Evolutionary conservation across 225 moss, liverwort and hornwort species (phyloP).

Genomic region (Physcomitrium patens): DNA sequence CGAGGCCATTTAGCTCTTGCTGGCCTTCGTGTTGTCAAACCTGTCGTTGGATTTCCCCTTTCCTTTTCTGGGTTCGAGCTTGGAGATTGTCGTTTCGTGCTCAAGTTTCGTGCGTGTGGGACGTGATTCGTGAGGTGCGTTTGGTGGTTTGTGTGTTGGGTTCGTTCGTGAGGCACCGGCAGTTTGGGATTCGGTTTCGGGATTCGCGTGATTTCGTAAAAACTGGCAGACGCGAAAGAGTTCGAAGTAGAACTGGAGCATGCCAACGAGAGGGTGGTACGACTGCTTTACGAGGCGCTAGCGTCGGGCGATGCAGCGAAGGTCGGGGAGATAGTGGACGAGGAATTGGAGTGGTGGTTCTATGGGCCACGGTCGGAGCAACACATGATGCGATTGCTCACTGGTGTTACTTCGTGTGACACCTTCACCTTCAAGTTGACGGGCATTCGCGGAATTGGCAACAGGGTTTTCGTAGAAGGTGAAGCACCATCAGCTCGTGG

Average conservation of each 20-base stretch:
- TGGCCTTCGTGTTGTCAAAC: too few species aligned
- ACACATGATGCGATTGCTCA: slow-evolving; percentile 99
- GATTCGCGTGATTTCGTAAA: slow-evolving; percentile 40
- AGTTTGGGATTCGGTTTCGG: background rate
- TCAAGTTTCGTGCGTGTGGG: too few species aligned
- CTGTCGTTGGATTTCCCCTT: too few species aligned
- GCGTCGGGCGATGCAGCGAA: slow-evolving; percentile 66
- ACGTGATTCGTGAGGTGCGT: background rate
- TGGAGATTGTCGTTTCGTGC: too few species aligned
- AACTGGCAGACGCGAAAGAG: slow-evolving; percentile 76
- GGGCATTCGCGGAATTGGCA: slow-evolving; percentile 60
- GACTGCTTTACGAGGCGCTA: slow-evolving; percentile 86
- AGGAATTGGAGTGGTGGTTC: slow-evolving; percentile 98
- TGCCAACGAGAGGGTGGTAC: slow-evolving; percentile 76
- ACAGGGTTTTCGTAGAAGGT: slow-evolving; percentile 87
- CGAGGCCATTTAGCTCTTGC: too few species aligned
- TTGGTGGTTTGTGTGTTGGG: background rate
- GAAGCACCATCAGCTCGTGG: slow-evolving; percentile 30
- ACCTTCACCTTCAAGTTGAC: slow-evolving; percentile 69
- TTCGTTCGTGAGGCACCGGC: background rate
- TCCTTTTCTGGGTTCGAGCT: too few species aligned
- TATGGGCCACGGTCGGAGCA: slow-evolving; percentile 91
- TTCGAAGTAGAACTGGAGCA: slow-evolving; percentile 63
- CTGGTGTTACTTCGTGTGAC: slow-evolving; percentile 87
- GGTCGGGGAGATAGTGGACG: slow-evolving; percentile 73